Base-by-base conservation (phyloP, 2,329 filamentous ascomycete genomes). In the Massarina eburnea region DNA sequence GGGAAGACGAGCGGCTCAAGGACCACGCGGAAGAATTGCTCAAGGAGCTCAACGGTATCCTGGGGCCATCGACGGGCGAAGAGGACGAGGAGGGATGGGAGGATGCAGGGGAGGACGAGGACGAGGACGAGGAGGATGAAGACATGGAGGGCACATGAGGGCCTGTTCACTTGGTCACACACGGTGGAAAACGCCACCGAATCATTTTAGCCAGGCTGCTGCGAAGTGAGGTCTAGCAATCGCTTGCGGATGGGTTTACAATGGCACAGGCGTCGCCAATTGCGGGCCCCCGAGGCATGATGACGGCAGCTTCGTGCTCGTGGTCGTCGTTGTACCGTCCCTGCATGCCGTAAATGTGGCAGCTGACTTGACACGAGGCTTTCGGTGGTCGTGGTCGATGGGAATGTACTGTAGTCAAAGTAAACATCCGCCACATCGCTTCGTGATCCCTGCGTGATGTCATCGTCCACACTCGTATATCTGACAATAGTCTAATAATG, bases 1-100 rank as follows among this genome's bases (percentile, higher is more conserved):
- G 96, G 66, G 91, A 95, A 67, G 89, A 95, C 57, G 86, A 90
- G 49, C 77, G 86, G 53, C 74, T 95, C 20, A 83, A 84, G 41
- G 83, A 88, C 48, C 89, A 95, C 65, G 85, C 88, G 0, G 74
- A 79, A 48, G 88, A 94, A 73, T 76, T 95, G 35, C 72, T 90
- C 34, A 74, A 76, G 38, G 65, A 61, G 27, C 61, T 79, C 35
- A 70, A 76, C 53, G 61, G 64, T 46, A 62, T 70, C 10, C 58
- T 79, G 38, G 76, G 75, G 19, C 71, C 73, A 17, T 65, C 70
- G 33, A 62, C 61, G 1, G 68, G 68, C 17, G 71, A 71, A 14
- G 71, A 73, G 20, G 71, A 73, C 29, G 72, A 71, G 37, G 72
- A 68, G 17, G 71, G 71, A 7, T 71, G 70, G 37, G 70, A 71